These are phyloP conservation scores for Monilinia laxa DNA, from an alignment of 2,329 filamentous ascomycete genomes.

Conservation along the genomic window DNA sequence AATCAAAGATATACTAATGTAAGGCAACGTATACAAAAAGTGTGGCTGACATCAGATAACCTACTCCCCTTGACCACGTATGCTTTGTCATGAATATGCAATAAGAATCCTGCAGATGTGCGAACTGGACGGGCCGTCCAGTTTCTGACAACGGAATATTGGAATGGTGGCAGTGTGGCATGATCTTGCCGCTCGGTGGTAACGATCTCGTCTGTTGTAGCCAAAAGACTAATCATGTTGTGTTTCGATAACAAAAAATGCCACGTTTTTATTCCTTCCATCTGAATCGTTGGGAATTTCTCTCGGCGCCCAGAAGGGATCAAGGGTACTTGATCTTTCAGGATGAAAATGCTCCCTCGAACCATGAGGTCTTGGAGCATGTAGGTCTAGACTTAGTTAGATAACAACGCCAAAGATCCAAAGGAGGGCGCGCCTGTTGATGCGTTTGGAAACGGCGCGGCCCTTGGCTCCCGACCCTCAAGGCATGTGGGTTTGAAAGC, in stretches of 20 bases:
- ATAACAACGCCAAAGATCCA: neutral
- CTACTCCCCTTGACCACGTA: slow-evolving; percentile 7
- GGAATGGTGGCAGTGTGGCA: slow-evolving; percentile 24
- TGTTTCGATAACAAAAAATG: slow-evolving; percentile 18
- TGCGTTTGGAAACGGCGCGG: slow-evolving; percentile 17
- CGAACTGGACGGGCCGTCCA: slow-evolving; percentile 22
- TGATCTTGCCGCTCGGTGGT: slow-evolving; percentile 22
- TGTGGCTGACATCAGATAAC: slow-evolving; percentile 19
- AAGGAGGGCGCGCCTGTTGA: slow-evolving; percentile 10
- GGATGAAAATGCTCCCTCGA: neutral
- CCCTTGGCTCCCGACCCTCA: slow-evolving; percentile 16
- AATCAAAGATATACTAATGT: neutral
- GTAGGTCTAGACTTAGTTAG: slow-evolving; percentile 7
- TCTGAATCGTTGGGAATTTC: neutral
- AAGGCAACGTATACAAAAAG: neutral
- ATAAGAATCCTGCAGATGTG: slow-evolving; percentile 18
- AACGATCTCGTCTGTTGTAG: slow-evolving; percentile 22
- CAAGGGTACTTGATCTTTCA: neutral
- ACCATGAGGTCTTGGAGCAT: slow-evolving; percentile 3
- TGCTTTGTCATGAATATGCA: slow-evolving; percentile 17
- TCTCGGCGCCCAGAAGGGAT: neutral
- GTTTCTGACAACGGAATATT: slow-evolving; percentile 23
- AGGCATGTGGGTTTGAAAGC: slow-evolving; percentile 13
- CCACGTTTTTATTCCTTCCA: slow-evolving; percentile 23
- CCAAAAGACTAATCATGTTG: slow-evolving; percentile 16